These are phyloP conservation scores for Penicillium ucsense DNA, from an alignment of 495 filamentous ascomycete genomes.

Conservation along the genomic window DNA sequence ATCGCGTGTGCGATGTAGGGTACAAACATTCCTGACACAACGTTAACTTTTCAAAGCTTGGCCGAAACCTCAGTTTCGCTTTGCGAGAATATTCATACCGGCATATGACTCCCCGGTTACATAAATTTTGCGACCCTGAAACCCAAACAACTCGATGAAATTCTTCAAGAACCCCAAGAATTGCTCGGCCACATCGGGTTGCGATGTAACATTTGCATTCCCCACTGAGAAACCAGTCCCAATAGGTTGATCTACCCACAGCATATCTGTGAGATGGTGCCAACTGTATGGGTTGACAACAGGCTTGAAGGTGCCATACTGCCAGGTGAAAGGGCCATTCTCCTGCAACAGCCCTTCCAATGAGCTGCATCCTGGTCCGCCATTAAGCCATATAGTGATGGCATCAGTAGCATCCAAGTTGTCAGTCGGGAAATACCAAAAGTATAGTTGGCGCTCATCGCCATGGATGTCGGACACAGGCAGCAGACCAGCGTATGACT, in stretches of 20 bases:
- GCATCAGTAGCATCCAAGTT: conserved; percentile 42
- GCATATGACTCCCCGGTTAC: too few species aligned
- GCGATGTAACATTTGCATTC: not conserved
- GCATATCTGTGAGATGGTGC: conserved; percentile 9
- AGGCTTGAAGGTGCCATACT: not conserved
- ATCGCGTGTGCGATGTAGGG: too few species aligned
- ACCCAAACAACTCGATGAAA: too few species aligned
- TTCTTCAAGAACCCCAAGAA: too few species aligned
- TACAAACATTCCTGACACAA: too few species aligned
- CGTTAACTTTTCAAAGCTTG: too few species aligned
- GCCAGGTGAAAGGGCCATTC: conserved; percentile 26
- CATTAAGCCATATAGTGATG: conserved; percentile 50
- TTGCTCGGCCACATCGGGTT: too few species aligned
- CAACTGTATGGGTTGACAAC: not conserved
- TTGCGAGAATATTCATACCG: too few species aligned
- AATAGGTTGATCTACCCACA: conserved; percentile 38
- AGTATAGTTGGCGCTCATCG: conserved; percentile 7
- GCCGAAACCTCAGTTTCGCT: too few species aligned
- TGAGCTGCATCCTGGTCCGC: conserved; percentile 33
- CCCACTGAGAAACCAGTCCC: conserved; percentile 34
- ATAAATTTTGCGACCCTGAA: too few species aligned
- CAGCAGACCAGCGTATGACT: too few species aligned
- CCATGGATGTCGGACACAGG: too few species aligned
- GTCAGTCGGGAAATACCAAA: conserved; percentile 50
- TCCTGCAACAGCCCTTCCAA: conserved; percentile 30